These are phyloP conservation scores for Alternaria triticimaculans DNA, from an alignment of 2,329 filamentous ascomycete genomes.

Conservation along the genomic window DNA sequence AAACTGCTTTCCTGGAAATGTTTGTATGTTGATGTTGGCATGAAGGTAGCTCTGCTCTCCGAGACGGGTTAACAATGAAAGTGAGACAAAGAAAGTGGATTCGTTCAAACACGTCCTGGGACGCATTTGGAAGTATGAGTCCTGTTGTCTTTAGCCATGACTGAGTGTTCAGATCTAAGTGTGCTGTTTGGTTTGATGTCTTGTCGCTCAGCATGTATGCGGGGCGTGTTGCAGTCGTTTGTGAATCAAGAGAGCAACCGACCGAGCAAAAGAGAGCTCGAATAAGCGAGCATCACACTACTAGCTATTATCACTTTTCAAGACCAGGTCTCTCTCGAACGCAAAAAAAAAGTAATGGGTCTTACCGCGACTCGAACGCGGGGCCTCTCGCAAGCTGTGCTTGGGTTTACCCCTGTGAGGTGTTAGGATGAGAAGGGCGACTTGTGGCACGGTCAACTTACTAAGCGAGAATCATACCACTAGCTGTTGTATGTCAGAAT, in stretches of 20 bases:
- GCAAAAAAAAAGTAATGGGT: conserved; percentile 13
- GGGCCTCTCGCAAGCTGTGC: conserved; percentile 42
- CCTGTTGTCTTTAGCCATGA: neutral
- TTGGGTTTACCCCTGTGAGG: neutral
- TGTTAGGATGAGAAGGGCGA: too few species aligned
- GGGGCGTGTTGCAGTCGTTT: neutral
- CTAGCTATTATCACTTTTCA: too few species aligned
- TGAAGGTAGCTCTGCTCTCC: too few species aligned
- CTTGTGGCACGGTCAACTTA: too few species aligned
- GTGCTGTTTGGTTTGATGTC: too few species aligned
- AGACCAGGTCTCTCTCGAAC: too few species aligned
- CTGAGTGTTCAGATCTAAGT: rapidly evolving
- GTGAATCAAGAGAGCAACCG: neutral
- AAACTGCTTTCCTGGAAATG: too few species aligned
- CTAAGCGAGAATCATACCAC: conserved; percentile 76
- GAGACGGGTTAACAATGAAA: neutral
- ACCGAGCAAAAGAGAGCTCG: too few species aligned
- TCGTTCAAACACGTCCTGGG: neutral
- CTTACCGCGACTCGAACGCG: conserved; percentile 35
- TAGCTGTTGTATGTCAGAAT: conserved; percentile 46
- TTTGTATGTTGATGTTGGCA: too few species aligned
- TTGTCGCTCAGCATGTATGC: neutral
- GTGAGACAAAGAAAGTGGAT: neutral
- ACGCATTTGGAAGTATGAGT: neutral
- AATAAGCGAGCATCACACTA: too few species aligned